A percentile compares a stretch with the other conserved stretches of the same genome.
phyloP scores from a whole-genome alignment of 2,329 filamentous ascomycete species.

The Rutstroemia sp. region DNA sequence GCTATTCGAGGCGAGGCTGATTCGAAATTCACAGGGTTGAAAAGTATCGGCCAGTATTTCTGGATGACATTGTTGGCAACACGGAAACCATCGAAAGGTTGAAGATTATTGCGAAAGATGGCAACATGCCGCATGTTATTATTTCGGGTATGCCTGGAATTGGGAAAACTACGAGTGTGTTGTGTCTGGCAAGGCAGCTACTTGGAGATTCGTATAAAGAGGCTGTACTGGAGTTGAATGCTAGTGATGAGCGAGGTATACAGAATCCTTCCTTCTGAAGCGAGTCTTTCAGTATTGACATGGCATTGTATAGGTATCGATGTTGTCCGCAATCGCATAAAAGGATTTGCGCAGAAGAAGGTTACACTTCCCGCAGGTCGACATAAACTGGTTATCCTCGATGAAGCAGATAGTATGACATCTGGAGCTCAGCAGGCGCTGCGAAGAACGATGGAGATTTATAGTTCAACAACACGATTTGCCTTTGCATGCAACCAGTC shows the following conservation, averaged over 20 bases:
- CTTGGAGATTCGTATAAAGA: constrained; percentile 94
- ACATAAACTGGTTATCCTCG: constrained; percentile 94
- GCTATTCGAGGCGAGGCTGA: background rate
- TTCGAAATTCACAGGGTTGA: constrained; percentile 64
- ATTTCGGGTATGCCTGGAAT: constrained; percentile 99
- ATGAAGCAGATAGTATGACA: constrained; percentile 98
- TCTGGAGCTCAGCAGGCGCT: constrained; percentile 92
- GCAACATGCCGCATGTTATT: constrained; percentile 98
- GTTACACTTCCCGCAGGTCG: constrained; percentile 85
- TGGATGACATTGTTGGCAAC: constrained; percentile 96
- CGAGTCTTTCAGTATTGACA: background rate
- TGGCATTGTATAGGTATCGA: constrained; percentile 62
- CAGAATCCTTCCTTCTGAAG: too few species aligned
- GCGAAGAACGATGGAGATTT: constrained; percentile 96
- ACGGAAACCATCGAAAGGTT: constrained; percentile 94
- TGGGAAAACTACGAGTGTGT: constrained; percentile 92
- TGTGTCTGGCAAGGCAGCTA: constrained; percentile 87
- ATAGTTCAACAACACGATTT: constrained; percentile 91
- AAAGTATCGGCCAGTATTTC: constrained; percentile 90
- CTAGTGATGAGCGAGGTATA: constrained; percentile 81
- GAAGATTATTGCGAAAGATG: constrained; percentile 97
- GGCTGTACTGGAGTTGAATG: constrained; percentile 92
- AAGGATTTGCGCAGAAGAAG: constrained; percentile 98
- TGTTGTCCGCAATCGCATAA: constrained; percentile 94
- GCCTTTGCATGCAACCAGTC: constrained; percentile 98